A percentile compares a stretch with the other conserved stretches of the same genome.
Conservation (phyloP, 345 rosid species). For the Salix brachista region DNA sequence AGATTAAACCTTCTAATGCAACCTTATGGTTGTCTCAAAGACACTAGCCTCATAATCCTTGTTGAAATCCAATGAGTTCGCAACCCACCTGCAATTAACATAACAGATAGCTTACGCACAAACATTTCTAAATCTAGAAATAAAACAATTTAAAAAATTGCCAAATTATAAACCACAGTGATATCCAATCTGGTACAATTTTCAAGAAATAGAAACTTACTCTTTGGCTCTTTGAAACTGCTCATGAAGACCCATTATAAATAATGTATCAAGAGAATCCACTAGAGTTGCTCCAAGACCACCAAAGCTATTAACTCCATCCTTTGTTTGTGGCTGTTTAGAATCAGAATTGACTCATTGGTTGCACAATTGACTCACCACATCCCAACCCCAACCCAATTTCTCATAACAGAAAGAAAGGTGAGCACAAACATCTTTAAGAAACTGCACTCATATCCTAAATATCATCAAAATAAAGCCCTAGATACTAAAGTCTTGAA, state of each 20-base stretch:
- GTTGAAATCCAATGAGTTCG: conserved; percentile 82
- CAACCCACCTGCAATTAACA: conserved; percentile 82
- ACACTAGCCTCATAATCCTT: conserved; percentile 94
- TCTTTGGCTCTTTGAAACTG: conserved; percentile 84
- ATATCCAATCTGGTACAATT: neutral
- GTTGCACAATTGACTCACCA: neutral
- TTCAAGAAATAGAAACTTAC: conserved; percentile 43
- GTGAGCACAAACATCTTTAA: no score
- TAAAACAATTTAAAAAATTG: neutral
- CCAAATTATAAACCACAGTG: neutral
- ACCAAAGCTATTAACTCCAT: conserved; percentile 82
- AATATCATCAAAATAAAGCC: neutral
- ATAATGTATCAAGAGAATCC: conserved; percentile 82
- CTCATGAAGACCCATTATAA: conserved; percentile 87
- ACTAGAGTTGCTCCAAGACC: conserved; percentile 90
- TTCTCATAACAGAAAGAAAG: no score
- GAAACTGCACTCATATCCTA: no score
- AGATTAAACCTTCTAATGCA: conserved; percentile 66
- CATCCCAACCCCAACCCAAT: no score
- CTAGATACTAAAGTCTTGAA: neutral
- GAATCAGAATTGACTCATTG: neutral
- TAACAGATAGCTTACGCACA: neutral
- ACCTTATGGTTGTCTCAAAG: conserved; percentile 99
- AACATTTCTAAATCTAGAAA: neutral
- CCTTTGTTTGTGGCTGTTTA: conserved; percentile 66